Conservation (phyloP, 305 asterid genomes). For the Plantago coronopus region DNA sequence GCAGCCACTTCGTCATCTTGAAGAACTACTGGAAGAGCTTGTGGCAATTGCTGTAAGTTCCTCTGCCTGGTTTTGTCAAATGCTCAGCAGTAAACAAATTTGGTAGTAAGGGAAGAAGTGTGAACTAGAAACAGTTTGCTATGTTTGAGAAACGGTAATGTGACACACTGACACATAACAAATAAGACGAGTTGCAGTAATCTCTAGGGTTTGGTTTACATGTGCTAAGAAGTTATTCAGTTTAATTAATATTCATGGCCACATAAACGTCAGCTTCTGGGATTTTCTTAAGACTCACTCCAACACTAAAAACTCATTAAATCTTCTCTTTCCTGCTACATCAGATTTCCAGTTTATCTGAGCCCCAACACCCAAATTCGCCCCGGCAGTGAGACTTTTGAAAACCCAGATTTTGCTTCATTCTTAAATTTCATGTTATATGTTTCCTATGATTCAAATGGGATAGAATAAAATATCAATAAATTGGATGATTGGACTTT, state of each 20-base stretch:
- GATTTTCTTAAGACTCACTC: too few species aligned
- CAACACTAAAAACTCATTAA: too few species aligned
- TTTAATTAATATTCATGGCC: not conserved
- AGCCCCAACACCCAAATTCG: too few species aligned
- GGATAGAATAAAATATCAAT: too few species aligned
- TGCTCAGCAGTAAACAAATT: not conserved
- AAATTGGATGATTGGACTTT: too few species aligned
- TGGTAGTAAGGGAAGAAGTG: not conserved
- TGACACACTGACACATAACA: not conserved
- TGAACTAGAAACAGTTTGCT: not conserved
- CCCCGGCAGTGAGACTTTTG: too few species aligned
- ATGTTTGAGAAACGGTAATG: not conserved
- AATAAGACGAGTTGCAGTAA: not conserved
- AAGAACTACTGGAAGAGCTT: slow-evolving; percentile 56
- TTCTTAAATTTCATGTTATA: too few species aligned
- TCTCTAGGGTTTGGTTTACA: not conserved
- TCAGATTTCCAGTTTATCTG: too few species aligned
- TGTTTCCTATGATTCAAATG: too few species aligned
- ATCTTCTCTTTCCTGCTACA: too few species aligned
- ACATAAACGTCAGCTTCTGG: too few species aligned
- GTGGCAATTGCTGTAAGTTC: slow-evolving; percentile 47
- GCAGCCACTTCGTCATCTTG: slow-evolving; percentile 60
- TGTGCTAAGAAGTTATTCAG: not conserved
- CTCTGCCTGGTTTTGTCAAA: not conserved
- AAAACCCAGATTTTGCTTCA: too few species aligned